phyloP scores from a whole-genome alignment of 257 asterid genomes.

The Nicotiana noctiflora region DNA sequence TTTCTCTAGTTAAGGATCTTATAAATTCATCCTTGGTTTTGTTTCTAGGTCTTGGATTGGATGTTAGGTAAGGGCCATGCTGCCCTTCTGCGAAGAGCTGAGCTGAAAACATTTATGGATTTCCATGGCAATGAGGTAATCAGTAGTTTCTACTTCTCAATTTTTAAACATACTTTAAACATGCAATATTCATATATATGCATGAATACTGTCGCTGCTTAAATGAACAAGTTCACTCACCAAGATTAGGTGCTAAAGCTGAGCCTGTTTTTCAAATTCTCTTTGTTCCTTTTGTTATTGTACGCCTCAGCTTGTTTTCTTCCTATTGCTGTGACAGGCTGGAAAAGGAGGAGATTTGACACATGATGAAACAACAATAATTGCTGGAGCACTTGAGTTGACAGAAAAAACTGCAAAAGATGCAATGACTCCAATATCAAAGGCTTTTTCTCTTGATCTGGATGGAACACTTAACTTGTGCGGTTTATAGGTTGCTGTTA shows the following conservation, averaged over 20 bases:
- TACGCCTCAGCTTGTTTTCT: conserved; percentile 9
- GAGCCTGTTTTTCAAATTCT: not conserved
- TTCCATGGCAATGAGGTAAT: conserved; percentile 96
- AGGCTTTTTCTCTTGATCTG: conserved; percentile 94
- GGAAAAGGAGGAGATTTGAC: conserved; percentile 99
- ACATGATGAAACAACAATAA: conserved; percentile 95
- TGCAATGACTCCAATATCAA: conserved; percentile 92
- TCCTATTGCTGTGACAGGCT: conserved; percentile 43
- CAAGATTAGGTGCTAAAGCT: not conserved
- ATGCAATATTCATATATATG: not conserved
- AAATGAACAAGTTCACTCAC: not conserved
- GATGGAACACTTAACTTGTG: conserved; percentile 88
- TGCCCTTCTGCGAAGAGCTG: conserved; percentile 87
- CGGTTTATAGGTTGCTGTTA: conserved; percentile 28
- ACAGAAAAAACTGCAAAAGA: conserved; percentile 92
- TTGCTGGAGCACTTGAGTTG: conserved; percentile 90
- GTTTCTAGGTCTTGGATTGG: conserved; percentile 80
- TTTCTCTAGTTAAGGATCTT: not conserved
- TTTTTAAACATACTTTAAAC: not conserved
- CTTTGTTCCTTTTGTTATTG: not conserved
- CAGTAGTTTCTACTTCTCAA: not conserved
- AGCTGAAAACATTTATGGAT: conserved; percentile 95
- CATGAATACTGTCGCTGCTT: not conserved
- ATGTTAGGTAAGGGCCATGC: conserved; percentile 98
- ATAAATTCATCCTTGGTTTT: not conserved